Conservation (phyloP, 495 filamentous ascomycete genomes). For the Penicillium goetzii region DNA sequence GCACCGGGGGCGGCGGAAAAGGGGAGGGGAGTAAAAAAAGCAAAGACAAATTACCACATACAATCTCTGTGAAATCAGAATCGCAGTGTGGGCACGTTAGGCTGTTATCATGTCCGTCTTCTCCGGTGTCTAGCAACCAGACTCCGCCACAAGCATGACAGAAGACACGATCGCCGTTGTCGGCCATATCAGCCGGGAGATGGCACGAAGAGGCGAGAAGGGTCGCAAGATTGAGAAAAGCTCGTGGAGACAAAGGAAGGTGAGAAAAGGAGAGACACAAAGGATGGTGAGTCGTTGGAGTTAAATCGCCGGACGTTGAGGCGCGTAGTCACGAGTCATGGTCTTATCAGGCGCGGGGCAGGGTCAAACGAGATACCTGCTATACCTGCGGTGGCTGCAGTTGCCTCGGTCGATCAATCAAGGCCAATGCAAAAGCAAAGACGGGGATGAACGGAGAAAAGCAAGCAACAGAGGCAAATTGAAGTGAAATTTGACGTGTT, state of each 20-base stretch:
- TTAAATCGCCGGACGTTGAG: constrained; percentile 15
- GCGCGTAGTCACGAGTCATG: constrained; percentile 31
- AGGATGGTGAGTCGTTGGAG: neutral
- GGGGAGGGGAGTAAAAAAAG: constrained; percentile 35
- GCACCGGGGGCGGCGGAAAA: neutral
- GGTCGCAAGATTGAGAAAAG: neutral
- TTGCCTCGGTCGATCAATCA: constrained; percentile 6
- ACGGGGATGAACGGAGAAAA: neutral
- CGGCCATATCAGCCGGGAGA: constrained; percentile 11
- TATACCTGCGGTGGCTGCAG: neutral
- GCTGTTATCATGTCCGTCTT: constrained; percentile 47
- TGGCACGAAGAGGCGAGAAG: neutral
- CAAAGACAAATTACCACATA: constrained; percentile 23
- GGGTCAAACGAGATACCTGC: neutral
- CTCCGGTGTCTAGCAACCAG: constrained; percentile 64
- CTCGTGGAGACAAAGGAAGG: neutral
- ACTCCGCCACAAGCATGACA: constrained; percentile 81
- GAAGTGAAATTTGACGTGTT: constrained; percentile 13
- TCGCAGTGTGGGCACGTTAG: constrained; percentile 76
- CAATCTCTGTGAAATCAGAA: constrained; percentile 84
- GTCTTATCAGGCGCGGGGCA: constrained; percentile 25
- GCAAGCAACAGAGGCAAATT: neutral
- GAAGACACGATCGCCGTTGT: constrained; percentile 65
- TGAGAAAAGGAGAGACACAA: neutral
- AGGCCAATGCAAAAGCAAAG: neutral